phyloP scores from a whole-genome alignment of 1,139 yeast genomes.

The Scheffersomyces illinoinensis region DNA sequence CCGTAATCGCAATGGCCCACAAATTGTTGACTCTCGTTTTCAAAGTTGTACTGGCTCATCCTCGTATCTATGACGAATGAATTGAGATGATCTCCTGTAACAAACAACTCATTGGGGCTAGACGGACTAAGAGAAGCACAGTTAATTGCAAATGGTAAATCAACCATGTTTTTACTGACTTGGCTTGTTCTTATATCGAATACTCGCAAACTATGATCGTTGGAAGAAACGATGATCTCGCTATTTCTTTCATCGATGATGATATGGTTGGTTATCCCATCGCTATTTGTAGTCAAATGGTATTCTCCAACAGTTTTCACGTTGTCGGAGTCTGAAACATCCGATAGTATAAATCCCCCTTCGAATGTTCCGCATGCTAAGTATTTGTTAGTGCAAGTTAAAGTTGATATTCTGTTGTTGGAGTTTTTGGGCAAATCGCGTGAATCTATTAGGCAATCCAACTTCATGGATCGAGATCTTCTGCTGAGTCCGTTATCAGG shows the following conservation, averaged over 20 bases:
- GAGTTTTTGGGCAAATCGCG: slow-evolving; percentile 29
- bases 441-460: slow-evolving; percentile 42
- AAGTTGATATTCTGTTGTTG: slow-evolving; percentile 48
- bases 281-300: slow-evolving; percentile 41
- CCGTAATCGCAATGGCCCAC: slow-evolving; percentile 57
- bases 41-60: slow-evolving; percentile 12
- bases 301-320: slow-evolving; percentile 34
- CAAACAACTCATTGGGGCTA: slow-evolving; percentile 37
- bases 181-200: slow-evolving; percentile 34
- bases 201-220: slow-evolving; percentile 45
- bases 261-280: slow-evolving; percentile 60
- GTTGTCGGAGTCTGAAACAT: slow-evolving; percentile 25
- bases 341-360: slow-evolving; percentile 49
- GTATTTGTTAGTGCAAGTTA: slow-evolving; percentile 43
- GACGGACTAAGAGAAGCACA: slow-evolving; percentile 43
- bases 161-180: slow-evolving; percentile 9
- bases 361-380: slow-evolving; percentile 57
- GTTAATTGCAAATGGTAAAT: slow-evolving; percentile 52
- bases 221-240: slow-evolving; percentile 44
- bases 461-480: slow-evolving; percentile 27
- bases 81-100: slow-evolving; percentile 53
- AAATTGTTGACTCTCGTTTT: slow-evolving; percentile 17
- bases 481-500: slow-evolving; percentile 24
- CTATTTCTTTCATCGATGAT: slow-evolving; percentile 28
- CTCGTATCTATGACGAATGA: slow-evolving; percentile 49